phyloP scores from a whole-genome alignment of 2,329 filamentous ascomycete species.

The Ramularia endophylla region DNA sequence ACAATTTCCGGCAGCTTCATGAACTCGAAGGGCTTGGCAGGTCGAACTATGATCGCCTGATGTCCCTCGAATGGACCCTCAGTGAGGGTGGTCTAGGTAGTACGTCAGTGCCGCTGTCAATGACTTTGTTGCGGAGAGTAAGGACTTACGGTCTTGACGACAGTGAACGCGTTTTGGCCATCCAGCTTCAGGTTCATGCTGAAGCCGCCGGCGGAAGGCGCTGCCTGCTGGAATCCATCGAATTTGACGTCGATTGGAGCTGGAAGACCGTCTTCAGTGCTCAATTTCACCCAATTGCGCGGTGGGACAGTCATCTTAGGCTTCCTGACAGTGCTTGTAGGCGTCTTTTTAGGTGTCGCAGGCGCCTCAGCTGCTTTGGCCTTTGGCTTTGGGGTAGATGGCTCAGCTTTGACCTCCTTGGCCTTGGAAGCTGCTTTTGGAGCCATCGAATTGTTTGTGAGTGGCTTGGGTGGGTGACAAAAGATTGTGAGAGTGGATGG shows the following conservation, averaged over 20 bases:
- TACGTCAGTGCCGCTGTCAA: slow-evolving; percentile 3
- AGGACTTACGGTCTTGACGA: slow-evolving; percentile 27
- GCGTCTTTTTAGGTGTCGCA: slow-evolving; percentile 7
- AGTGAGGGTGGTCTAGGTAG: slow-evolving; percentile 21
- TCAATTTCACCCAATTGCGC: no score
- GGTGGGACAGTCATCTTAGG: slow-evolving; percentile 9
- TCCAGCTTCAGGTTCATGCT: slow-evolving; percentile 28
- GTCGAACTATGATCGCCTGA: slow-evolving; percentile 32
- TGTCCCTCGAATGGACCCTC: slow-evolving; percentile 29
- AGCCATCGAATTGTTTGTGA: slow-evolving; percentile 6
- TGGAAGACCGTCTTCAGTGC: slow-evolving; percentile 6
- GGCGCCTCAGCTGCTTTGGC: slow-evolving; percentile 3
- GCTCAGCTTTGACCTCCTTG: neutral
- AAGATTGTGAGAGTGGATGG: no score
- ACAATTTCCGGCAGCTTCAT: slow-evolving; percentile 24
- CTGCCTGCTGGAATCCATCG: slow-evolving; percentile 20
- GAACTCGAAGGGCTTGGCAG: slow-evolving; percentile 31
- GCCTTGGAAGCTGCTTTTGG: slow-evolving; percentile 3
- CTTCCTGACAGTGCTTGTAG: neutral
- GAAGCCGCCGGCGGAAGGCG: slow-evolving; percentile 19
- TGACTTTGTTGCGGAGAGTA: neutral
- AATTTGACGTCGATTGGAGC: slow-evolving; percentile 23
- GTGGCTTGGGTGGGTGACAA: neutral
- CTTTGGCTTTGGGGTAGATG: slow-evolving; percentile 14
- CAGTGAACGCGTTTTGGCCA: slow-evolving; percentile 27